Evolutionary conservation across 2,329 filamentous ascomycete species (phyloP).

Genomic region (Paraphoma chrysanthemicola): DNA sequence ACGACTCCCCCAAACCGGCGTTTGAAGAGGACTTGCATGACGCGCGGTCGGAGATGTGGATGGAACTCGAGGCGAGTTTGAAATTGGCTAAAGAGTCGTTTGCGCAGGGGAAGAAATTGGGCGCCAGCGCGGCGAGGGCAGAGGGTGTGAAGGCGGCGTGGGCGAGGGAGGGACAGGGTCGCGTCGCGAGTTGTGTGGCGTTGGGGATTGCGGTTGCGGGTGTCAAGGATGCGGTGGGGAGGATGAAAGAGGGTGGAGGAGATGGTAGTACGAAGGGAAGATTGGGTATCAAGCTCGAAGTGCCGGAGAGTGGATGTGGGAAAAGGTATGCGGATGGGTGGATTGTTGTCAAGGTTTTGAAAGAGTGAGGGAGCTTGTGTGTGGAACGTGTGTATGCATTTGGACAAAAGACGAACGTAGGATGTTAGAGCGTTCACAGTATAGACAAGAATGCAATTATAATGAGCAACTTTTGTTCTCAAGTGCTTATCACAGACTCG

Average conservation of each 20-base stretch:
- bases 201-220: conserved; percentile 38
- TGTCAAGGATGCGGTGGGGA: conserved; percentile 24
- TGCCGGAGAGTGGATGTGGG: conserved; percentile 45
- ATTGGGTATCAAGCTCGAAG: conserved; percentile 40
- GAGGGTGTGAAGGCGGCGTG: conserved; percentile 48
- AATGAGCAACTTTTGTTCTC: too few relatives aligned
- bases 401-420: too few relatives aligned
- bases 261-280: background rate
- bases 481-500: too few relatives aligned
- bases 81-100: conserved; percentile 46
- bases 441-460: too few relatives aligned
- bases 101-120: conserved; percentile 45
- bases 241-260: background rate
- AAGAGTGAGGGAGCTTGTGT: conserved; percentile 8
- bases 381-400: too few relatives aligned
- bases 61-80: conserved; percentile 35
- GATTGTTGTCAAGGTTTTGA: conserved; percentile 53
- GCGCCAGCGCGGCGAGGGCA: conserved; percentile 39
- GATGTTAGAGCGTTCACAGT: too few relatives aligned
- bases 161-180: conserved; percentile 42
- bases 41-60: conserved; percentile 24
- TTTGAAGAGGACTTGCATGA: conserved; percentile 16
- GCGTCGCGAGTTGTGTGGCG: conserved; percentile 42
- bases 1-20: conserved; percentile 10
- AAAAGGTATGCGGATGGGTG: conserved; percentile 55